Base-by-base conservation (phyloP, 768 basidiomycete species). In the Mycena olivaceomarginata region DNA sequence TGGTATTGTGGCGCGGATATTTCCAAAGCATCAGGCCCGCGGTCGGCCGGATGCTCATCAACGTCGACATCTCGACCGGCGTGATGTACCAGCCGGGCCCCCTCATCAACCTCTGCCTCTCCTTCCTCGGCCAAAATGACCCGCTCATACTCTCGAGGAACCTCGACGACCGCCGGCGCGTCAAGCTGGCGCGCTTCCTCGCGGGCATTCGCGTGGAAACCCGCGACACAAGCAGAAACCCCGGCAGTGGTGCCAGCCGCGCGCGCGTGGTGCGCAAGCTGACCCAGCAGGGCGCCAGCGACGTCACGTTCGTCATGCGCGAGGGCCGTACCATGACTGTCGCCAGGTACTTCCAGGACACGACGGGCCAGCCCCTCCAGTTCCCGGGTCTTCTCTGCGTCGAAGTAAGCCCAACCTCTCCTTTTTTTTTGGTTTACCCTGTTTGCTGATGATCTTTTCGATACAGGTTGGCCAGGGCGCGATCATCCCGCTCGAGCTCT, bases 21-120 rank as follows among this genome's bases (percentile, higher is more conserved):
- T 96, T 96, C 84, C 95, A 96, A 82, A 94, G 93, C 0, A 89
- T 95, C 15, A 89, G 95, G 25, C 95, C 95, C 5, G 91, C 91
- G 0, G 88, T 92, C 20, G 92, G 92, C 0, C 86, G 86, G 0
- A 90, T 96, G 80, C 83, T 95, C 39, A 87, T 96, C 79, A 96
- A 96, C 74, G 89, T 96, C 77, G 95, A 96, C 76, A 94, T 95
- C 63, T 92, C 93, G 0, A 94, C 95, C 0, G 95, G 93, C 0
- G 90, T 92, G 39, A 94, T 96, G 93, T 96, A 93, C 82, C 91
- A 91, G 79, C 84, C 90, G 0, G 95, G 96, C 0, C 82, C 87
- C 0, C 86, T 96, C 2, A 85, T 94, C 69, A 83, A 87, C 2
- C 84, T 96, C 0, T 92, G 93, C 74, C 83, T 93, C 5, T 92